These are phyloP conservation scores for Eucalyptus globulus DNA, from an alignment of 345 rosid species.

Conservation along the genomic window DNA sequence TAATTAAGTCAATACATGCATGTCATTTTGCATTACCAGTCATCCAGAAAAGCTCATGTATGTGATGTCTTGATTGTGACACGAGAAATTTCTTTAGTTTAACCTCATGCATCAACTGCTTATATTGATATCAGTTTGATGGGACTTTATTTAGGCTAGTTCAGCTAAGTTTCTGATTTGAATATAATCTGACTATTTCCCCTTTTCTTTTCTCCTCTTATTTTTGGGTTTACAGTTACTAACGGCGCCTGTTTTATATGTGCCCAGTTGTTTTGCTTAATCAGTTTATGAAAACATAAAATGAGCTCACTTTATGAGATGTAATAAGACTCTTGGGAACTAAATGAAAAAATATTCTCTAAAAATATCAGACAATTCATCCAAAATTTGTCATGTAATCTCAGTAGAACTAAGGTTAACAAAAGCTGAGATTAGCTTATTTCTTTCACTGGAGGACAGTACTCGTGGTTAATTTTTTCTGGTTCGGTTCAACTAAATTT, in stretches of 20 bases:
- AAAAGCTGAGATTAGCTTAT: not conserved
- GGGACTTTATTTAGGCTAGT: not conserved
- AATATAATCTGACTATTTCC: not conserved
- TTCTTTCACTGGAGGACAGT: not conserved
- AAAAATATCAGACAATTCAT: not conserved
- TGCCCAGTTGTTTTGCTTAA: not conserved
- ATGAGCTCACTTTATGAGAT: not conserved
- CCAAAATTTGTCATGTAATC: not conserved
- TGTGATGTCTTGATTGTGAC: not conserved
- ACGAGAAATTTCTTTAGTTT: not conserved
- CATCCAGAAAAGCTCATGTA: not conserved
- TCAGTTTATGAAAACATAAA: not conserved
- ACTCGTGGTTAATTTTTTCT: not conserved
- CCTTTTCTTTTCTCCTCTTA: not conserved
- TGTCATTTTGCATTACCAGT: not conserved
- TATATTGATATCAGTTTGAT: not conserved
- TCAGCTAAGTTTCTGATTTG: not conserved
- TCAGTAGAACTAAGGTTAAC: not conserved
- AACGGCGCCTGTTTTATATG: not conserved
- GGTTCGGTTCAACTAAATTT: not conserved
- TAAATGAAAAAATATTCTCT: not conserved
- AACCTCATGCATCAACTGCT: not conserved
- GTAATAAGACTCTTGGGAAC: not conserved
- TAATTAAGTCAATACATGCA: not conserved
- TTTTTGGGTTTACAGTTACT: not conserved